Percentiles rank a stretch among this genome's conserved stretches.
phyloP scores from a whole-genome alignment of 805 yeast species.

The Saccharomyces eubayanus region DNA sequence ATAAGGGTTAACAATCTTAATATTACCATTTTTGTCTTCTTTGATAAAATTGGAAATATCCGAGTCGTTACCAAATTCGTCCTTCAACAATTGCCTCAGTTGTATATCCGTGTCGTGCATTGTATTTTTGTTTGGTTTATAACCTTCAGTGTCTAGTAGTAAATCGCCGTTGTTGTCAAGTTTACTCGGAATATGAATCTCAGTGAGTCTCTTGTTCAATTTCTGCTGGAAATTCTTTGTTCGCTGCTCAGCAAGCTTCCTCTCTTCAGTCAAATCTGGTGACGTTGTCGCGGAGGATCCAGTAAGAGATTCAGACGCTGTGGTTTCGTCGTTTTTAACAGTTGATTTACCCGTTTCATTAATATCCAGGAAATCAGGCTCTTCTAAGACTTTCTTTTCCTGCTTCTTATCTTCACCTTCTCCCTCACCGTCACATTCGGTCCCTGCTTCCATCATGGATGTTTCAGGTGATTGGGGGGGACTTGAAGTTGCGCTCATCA shows the following conservation, averaged over 20 bases:
- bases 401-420: conserved; percentile 2
- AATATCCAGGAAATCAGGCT: conserved; percentile 30
- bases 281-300: not conserved
- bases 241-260: conserved; percentile 1
- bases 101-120: conserved; percentile 68
- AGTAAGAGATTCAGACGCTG: conserved; percentile 5
- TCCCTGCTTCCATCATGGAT: conserved; percentile 7
- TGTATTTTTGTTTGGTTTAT: conserved; percentile 76
- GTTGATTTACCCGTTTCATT: conserved; percentile 6
- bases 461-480: conserved; percentile 37
- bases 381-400: conserved; percentile 16
- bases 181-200: conserved; percentile 77
- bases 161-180: conserved; percentile 85
- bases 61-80: conserved; percentile 57
- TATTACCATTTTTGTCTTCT: conserved; percentile 61
- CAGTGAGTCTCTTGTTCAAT: conserved; percentile 54
- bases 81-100: conserved; percentile 61
- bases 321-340: not conserved
- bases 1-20: conserved; percentile 42
- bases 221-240: conserved; percentile 28
- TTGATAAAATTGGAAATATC: conserved; percentile 40
- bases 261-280: not conserved
- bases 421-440: conserved; percentile 29
- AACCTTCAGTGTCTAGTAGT: conserved; percentile 89
- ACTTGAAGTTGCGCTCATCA: conserved; percentile 56